Conservation (phyloP, 139 green algal genomes). For the Chlamydomonas applanata region DNA sequence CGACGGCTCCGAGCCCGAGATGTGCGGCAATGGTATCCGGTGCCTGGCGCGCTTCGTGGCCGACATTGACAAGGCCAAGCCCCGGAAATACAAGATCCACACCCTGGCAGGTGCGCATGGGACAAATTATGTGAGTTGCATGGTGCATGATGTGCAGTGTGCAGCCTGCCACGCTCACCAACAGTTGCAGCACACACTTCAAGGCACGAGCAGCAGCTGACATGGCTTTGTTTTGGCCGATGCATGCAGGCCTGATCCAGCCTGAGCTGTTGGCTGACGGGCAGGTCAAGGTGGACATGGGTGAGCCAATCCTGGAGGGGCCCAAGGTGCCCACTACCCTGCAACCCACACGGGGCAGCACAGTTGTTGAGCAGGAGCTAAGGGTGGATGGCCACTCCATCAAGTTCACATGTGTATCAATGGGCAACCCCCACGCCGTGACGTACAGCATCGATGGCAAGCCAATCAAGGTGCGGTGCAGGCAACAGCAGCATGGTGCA, state of each 20-base stretch:
- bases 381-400: conserved; percentile 73
- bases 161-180: no score
- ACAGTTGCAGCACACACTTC: no score
- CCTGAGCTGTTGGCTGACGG: conserved; percentile 84
- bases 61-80: conserved; percentile 62
- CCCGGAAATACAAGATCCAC: conserved; percentile 79
- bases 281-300: conserved; percentile 97
- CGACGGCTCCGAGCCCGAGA: conserved; percentile 97
- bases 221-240: no score
- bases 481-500: no score
- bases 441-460: conserved; percentile 71
- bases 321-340: conserved; percentile 84
- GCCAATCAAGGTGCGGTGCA: conserved; percentile 57
- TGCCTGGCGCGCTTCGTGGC: conserved; percentile 93
- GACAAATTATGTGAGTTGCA: no score
- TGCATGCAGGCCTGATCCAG: conserved; percentile 81
- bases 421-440: conserved; percentile 97
- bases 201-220: no score
- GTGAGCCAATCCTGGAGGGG: conserved; percentile 79
- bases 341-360: conserved; percentile 54
- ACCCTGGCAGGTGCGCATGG: conserved; percentile 78
- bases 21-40: conserved; percentile 99
- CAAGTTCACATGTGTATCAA: conserved; percentile 88
- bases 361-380: conserved; percentile 64
- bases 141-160: background rate